A percentile compares a stretch with the other conserved stretches of the same genome.
Conservation (phyloP, 2,329 filamentous ascomycete species). For the Pyrenophora seminiperda region DNA sequence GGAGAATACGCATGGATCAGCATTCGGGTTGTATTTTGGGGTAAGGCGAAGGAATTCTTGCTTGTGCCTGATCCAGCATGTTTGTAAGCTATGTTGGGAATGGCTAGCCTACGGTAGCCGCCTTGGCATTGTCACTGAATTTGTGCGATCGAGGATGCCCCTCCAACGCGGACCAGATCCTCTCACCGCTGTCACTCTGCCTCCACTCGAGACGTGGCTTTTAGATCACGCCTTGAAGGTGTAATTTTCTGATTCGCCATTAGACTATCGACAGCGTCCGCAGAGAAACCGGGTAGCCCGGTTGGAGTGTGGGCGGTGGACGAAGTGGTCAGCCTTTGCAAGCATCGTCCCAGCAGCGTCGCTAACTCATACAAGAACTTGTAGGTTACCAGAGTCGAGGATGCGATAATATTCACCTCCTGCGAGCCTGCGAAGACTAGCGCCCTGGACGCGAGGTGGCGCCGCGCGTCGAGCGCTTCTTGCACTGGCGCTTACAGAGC, state of each 20-base stretch:
- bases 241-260: neutral
- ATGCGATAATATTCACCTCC: neutral
- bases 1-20: no score
- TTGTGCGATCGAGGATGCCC: slow-evolving; percentile 9
- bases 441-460: slow-evolving; percentile 18
- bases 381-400: slow-evolving; percentile 8
- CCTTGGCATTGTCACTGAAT: slow-evolving; percentile 11
- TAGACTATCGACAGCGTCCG: slow-evolving; percentile 3
- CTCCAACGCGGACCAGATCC: slow-evolving; percentile 9
- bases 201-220: slow-evolving; percentile 2
- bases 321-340: slow-evolving; percentile 20
- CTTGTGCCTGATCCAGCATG: neutral
- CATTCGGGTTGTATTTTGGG: no score
- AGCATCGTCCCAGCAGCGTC: slow-evolving; percentile 14
- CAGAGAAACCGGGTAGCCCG: slow-evolving; percentile 10
- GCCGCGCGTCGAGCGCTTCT: slow-evolving; percentile 19
- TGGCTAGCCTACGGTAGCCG: neutral
- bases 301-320: slow-evolving; percentile 9
- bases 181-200: slow-evolving; percentile 20
- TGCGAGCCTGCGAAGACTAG: slow-evolving; percentile 9
- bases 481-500: slow-evolving; percentile 32
- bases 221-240: neutral
- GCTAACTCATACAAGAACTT: slow-evolving; percentile 24
- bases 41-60: no score
- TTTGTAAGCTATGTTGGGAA: neutral